Base-by-base conservation (phyloP, 345 rosid genomes). In the Brassica cretica region DNA sequence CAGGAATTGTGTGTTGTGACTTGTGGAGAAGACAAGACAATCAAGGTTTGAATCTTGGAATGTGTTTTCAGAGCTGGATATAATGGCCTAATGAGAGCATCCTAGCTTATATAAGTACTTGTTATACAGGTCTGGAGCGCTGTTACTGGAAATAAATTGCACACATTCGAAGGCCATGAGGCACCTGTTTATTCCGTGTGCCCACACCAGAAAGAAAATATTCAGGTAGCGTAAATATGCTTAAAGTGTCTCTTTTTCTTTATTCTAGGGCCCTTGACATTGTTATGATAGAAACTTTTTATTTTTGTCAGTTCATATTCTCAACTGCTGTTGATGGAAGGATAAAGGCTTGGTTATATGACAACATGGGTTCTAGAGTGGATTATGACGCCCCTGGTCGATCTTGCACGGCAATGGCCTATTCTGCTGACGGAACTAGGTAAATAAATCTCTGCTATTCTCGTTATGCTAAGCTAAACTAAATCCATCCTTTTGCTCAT, bases 291-390 rank as follows among this genome's bases (percentile, higher is more conserved):
- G 21, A 46, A 11, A 39, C 37, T 60, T 30, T 63, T 71, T 62
- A 16, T 25, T 24, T 66, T 51, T 68, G 33, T 69, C 82, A 88
- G 89, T 86, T 88, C 69, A 82, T 88, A 62, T 88, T 85, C 78
- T 88, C 89, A 44, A 86, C 86, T n/a, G 87, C 91, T 24, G 59
- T 78, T 68, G 88, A 88, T 81, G 89, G 91, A 32, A 88, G 84
- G 83, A 90, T 89, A 66, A 92, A 92, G 74, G 97, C 96, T 78
- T 92, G 92, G 93, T 70, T 89, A 79, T 92, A 89, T 80, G 93
- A 92, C 73, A 83, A 87, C 58, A 1, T 79, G 83, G 89, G 96
- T 27, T 90, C 96, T 29, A 89, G 93, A 82, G 92, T 88, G 71
- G 93, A 90, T 75, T 90, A 92, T 76, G 88, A 89, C 84, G 92